These are phyloP conservation scores for Auxenochlorella pyrenoidosa DNA, from an alignment of 139 green algal genomes.

Conservation along the genomic window DNA sequence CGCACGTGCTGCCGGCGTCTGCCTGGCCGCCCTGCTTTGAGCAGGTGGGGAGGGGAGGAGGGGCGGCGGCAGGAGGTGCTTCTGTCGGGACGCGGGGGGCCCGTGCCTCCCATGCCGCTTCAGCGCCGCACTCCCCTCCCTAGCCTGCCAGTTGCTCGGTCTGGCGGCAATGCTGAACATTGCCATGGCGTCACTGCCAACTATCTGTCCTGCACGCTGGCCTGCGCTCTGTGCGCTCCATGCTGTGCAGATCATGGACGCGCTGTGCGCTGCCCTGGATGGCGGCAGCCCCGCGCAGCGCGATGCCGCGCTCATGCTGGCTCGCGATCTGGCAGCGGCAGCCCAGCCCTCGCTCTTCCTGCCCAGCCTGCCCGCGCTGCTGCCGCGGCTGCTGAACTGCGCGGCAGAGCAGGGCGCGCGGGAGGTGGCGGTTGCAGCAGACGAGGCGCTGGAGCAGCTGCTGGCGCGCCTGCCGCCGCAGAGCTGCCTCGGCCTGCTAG, in stretches of 20 bases:
- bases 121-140: too few species aligned
- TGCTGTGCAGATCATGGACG: conserved; percentile 18
- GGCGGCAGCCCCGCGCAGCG: conserved; percentile 31
- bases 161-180: too few species aligned
- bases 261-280: conserved; percentile 38
- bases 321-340: conserved; percentile 34
- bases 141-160: not conserved
- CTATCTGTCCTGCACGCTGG: too few species aligned
- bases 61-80: too few species aligned
- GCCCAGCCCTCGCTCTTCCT: conserved; percentile 45
- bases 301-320: conserved; percentile 46
- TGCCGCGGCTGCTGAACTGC: conserved; percentile 49
- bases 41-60: conserved; percentile 1
- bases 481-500: conserved; percentile 44
- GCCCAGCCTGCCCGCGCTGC: conserved; percentile 44
- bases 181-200: too few species aligned
- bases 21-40: conserved; percentile 52
- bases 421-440: conserved; percentile 53
- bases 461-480: conserved; percentile 37
- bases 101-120: too few species aligned
- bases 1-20: conserved; percentile 24
- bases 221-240: not conserved
- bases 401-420: conserved; percentile 31
- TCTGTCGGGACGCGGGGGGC: too few species aligned
- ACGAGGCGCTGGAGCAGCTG: conserved; percentile 53